Evolutionary conservation across 2,329 filamentous ascomycete species (phyloP).

Genomic region (Pseudofabraea citricarpa): DNA sequence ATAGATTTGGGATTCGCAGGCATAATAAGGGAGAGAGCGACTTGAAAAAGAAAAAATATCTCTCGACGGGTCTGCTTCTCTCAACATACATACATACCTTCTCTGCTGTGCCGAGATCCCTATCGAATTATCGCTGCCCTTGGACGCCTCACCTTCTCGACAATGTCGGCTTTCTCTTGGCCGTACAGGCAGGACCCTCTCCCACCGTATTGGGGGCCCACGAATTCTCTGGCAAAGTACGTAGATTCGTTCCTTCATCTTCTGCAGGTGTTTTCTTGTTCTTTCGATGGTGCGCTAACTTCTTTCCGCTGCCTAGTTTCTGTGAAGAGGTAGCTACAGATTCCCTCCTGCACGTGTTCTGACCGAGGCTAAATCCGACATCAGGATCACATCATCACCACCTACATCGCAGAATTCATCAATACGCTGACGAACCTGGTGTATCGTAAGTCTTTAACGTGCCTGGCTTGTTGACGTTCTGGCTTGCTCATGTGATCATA

Average conservation of each 20-base stretch:
- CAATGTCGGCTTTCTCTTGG: constrained; percentile 11
- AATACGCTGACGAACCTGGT: constrained; percentile 47
- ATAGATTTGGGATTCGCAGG: background rate
- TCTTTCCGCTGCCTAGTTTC: constrained; percentile 17
- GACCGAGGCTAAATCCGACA: background rate
- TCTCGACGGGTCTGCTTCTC: too few relatives aligned
- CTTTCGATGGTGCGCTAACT: background rate
- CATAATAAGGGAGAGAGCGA: too few relatives aligned
- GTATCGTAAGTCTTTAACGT: constrained; percentile 38
- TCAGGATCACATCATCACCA: constrained; percentile 48
- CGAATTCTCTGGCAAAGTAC: constrained; percentile 23
- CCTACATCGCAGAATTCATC: constrained; percentile 48
- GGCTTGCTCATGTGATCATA: background rate
- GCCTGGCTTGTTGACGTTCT: background rate
- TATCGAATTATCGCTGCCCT: too few relatives aligned
- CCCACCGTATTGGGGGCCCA: constrained; percentile 20
- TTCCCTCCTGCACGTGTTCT: background rate
- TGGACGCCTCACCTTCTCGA: background rate
- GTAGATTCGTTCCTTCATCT: too few relatives aligned
- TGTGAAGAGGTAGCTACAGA: constrained; percentile 26
- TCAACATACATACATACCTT: background rate
- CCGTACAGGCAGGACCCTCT: constrained; percentile 20
- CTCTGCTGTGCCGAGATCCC: too few relatives aligned
- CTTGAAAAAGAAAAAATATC: too few relatives aligned
- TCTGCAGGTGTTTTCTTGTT: constrained; percentile 3